Percentiles rank a stretch among this genome's conserved stretches.
Evolutionary conservation across 2,329 filamentous ascomycete genomes (phyloP).

Genomic region (Whalleya microplaca): DNA sequence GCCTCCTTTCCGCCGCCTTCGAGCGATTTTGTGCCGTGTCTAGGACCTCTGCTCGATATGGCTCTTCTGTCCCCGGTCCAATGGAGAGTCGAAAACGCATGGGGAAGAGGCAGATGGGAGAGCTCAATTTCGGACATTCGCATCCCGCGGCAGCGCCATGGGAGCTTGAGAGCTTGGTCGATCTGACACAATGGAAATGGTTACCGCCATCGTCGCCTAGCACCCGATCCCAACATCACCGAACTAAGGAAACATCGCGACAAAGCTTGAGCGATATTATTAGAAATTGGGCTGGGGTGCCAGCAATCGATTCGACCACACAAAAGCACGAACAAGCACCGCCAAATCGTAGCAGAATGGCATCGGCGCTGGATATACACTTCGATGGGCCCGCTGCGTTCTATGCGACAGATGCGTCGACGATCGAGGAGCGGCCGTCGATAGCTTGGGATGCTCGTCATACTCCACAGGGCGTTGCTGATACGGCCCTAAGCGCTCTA

Average conservation of each 20-base stretch:
- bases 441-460: slow-evolving; percentile 15
- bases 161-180: slow-evolving; percentile 49
- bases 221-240: slow-evolving; percentile 20
- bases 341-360: not conserved
- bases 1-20: slow-evolving; percentile 55
- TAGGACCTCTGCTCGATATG: slow-evolving; percentile 27
- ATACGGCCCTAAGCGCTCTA: slow-evolving; percentile 17
- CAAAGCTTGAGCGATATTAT: slow-evolving; percentile 2
- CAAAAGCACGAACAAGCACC: not conserved
- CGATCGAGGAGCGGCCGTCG: not conserved
- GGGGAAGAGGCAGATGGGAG: slow-evolving; percentile 59
- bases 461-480: slow-evolving; percentile 16
- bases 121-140: slow-evolving; percentile 47
- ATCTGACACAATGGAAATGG: slow-evolving; percentile 56
- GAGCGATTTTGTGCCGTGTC: slow-evolving; percentile 46
- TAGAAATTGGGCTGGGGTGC: slow-evolving; percentile 6
- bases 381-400: slow-evolving; percentile 15
- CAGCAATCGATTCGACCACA: not conserved
- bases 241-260: not conserved
- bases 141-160: slow-evolving; percentile 43
- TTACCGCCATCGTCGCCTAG: slow-evolving; percentile 47
- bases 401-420: not conserved
- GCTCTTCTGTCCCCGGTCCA: slow-evolving; percentile 53
- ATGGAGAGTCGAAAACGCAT: slow-evolving; percentile 58
- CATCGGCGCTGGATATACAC: not conserved